Conservation (phyloP, 441 rosid genomes). For the Eutrema salsugineum region DNA sequence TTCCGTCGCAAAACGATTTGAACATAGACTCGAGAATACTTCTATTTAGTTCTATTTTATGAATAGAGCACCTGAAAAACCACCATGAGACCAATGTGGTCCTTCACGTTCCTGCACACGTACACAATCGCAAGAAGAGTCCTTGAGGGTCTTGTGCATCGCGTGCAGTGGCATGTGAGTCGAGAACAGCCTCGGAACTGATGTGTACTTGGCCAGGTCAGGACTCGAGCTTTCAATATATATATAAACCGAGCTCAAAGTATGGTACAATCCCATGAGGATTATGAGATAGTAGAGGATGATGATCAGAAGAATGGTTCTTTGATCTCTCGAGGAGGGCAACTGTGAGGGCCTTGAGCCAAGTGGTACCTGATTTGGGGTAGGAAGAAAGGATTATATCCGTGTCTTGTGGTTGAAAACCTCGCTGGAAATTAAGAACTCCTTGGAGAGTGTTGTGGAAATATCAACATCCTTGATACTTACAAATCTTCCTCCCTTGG, state of each 20-base stretch:
- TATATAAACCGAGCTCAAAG: background rate
- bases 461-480: slow-evolving; percentile 48
- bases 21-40: background rate
- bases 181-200: slow-evolving; percentile 4
- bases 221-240: background rate
- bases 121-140: slow-evolving; percentile 18
- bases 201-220: background rate
- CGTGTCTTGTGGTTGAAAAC: slow-evolving; percentile 36
- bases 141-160: background rate
- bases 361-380: slow-evolving; percentile 64
- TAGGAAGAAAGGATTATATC: slow-evolving; percentile 43
- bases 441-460: slow-evolving; percentile 26
- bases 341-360: slow-evolving; percentile 54
- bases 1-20: background rate
- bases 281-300: background rate
- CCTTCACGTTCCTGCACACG: slow-evolving; percentile 24
- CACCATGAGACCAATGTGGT: slow-evolving; percentile 14
- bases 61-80: background rate
- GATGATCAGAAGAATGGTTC: background rate
- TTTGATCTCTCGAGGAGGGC: slow-evolving; percentile 33
- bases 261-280: slow-evolving; percentile 14
- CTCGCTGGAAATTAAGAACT: slow-evolving; percentile 29
- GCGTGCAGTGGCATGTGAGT: slow-evolving; percentile 11
- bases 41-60: background rate
- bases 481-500: slow-evolving; percentile 17